A percentile compares a stretch with the other conserved stretches of the same genome.
phyloP scores from a whole-genome alignment of 768 basidiomycete genomes.

The Pisolithus microcarpus region DNA sequence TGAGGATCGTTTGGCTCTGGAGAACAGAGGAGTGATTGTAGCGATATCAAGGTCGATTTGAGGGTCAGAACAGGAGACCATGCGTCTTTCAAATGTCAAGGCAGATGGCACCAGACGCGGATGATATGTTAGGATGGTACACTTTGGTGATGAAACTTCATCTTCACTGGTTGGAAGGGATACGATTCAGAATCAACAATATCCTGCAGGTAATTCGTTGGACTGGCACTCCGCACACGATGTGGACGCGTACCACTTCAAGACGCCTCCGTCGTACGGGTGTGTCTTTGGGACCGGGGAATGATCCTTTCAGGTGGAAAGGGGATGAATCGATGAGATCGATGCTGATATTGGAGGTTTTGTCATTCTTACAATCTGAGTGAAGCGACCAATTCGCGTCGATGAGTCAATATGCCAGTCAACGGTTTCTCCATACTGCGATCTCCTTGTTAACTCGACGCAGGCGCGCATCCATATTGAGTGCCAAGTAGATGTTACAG shows the following conservation, averaged over 20 bases:
- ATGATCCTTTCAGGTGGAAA: constrained; percentile 87
- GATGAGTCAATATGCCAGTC: background rate
- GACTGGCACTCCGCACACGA: constrained; percentile 3
- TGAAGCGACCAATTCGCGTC: constrained; percentile 6
- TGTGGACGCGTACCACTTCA: constrained; percentile 65
- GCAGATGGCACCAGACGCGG: constrained; percentile 91
- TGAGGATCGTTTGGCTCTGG: constrained; percentile 96
- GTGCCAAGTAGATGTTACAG: background rate
- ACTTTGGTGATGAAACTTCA: constrained; percentile 98
- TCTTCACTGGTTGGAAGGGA: constrained; percentile 92
- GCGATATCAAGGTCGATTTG: constrained; percentile 91
- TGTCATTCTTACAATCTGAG: constrained; percentile 92
- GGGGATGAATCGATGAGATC: constrained; percentile 85
- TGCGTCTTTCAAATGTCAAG: constrained; percentile 83
- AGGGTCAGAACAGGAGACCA: constrained; percentile 94
- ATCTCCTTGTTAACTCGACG: constrained; percentile 95
- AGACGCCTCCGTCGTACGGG: constrained; percentile 90
- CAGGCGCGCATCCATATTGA: constrained; percentile 77
- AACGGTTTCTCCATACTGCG: constrained; percentile 38
- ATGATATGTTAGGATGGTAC: constrained; percentile 94
- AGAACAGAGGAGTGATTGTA: constrained; percentile 87
- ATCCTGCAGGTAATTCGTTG: constrained; percentile 44
- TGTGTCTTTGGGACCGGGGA: constrained; percentile 86
- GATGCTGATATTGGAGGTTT: constrained; percentile 77
- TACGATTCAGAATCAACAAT: constrained; percentile 89